Evolutionary conservation across 2,329 filamentous ascomycete species (phyloP).

Genomic region (Nakataea oryzae): DNA sequence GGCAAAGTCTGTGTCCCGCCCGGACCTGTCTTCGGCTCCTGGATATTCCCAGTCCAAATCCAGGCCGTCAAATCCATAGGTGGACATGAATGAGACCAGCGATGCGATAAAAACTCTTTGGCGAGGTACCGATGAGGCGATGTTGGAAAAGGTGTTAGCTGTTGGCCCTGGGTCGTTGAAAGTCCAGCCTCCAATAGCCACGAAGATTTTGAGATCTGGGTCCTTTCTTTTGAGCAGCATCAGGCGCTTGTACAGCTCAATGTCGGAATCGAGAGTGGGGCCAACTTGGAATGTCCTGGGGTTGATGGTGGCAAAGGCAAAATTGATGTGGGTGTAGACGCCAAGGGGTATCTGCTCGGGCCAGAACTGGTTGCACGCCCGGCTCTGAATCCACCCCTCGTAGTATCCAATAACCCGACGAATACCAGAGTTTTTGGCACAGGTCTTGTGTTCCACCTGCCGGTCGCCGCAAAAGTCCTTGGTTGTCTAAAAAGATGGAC

Average conservation of each 20-base stretch:
- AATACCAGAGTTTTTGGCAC: constrained; percentile 15
- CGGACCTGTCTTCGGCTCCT: constrained; percentile 3
- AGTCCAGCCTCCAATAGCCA: constrained; percentile 30
- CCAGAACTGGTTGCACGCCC: constrained; percentile 6
- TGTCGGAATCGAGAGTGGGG: constrained; percentile 4
- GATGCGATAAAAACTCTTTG: constrained; percentile 11
- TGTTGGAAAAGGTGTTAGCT: constrained; percentile 16
- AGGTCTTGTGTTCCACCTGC: constrained; percentile 5
- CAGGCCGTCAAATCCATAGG: constrained; percentile 7
- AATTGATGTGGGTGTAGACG: constrained; percentile 21
- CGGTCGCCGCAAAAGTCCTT: constrained; percentile 15
- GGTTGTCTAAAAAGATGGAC: constrained; percentile 9
- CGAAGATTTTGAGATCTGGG: constrained; percentile 20
- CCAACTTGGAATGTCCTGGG: constrained; percentile 15
- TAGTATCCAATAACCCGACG: constrained; percentile 20
- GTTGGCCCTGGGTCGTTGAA: constrained; percentile 24
- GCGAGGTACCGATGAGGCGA: constrained; percentile 9
- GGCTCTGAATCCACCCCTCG: constrained; percentile 13
- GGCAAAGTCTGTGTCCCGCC: not conserved
- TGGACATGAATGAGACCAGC: constrained; percentile 8
- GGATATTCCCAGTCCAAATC: constrained; percentile 11
- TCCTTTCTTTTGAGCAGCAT: constrained; percentile 18
- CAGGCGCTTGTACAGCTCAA: constrained; percentile 16
- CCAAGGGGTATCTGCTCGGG: constrained; percentile 16
- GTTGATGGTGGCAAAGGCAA: constrained; percentile 23